These are phyloP conservation scores for Coccomyxa subellipsoidea DNA, from an alignment of 163 green algal genomes.

Conservation along the genomic window DNA sequence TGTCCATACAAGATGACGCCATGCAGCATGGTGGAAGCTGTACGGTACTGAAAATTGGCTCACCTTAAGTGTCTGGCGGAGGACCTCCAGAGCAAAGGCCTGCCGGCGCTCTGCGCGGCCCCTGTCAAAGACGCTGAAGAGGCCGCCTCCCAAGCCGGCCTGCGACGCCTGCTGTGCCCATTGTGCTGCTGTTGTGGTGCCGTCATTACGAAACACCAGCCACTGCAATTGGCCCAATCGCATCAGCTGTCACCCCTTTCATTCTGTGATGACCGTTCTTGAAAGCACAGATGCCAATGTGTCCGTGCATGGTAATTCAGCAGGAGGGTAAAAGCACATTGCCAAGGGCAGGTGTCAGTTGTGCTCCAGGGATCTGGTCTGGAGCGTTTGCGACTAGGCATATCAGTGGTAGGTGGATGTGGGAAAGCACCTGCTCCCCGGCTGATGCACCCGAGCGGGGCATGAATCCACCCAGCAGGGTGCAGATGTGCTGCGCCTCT, in stretches of 20 bases:
- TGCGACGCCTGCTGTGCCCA: background rate
- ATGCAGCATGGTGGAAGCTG: background rate
- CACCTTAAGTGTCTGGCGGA: background rate
- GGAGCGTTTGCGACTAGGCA: too few species aligned
- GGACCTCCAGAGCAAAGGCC: background rate
- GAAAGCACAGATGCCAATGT: too few species aligned
- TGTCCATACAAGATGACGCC: background rate
- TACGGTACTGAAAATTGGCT: background rate
- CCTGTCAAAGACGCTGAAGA: constrained; percentile 1
- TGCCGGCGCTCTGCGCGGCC: background rate
- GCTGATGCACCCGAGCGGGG: constrained; percentile 8
- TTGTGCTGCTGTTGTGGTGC: background rate
- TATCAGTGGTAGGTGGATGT: background rate
- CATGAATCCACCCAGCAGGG: constrained; percentile 42
- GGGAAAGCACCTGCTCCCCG: constrained; percentile 18
- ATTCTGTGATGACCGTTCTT: too few species aligned
- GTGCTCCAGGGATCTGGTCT: too few species aligned
- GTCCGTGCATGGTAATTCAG: too few species aligned
- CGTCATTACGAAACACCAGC: constrained; percentile 34
- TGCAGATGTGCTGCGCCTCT: constrained; percentile 18
- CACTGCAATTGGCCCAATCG: too few species aligned
- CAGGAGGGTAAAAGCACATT: too few species aligned
- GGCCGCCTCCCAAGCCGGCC: background rate
- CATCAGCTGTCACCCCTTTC: too few species aligned
- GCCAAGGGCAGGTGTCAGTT: too few species aligned